Evolutionary conservation across 352 stramenopile genomes (phyloP).

Genomic region (Phytophthora brassicae): DNA sequence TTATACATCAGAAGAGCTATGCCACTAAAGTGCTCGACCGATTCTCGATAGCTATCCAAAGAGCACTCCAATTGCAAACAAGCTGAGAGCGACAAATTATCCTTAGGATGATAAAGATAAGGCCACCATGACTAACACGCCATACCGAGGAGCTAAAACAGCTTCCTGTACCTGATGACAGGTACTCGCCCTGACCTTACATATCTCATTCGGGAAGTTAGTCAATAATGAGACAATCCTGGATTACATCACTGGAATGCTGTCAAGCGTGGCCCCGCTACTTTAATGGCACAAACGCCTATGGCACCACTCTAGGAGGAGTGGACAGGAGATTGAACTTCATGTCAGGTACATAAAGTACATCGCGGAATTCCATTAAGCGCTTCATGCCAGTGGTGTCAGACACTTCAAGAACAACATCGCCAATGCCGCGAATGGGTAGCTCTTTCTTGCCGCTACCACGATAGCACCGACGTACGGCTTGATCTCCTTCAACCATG

Average conservation of each 20-base stretch:
- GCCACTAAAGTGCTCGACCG: not conserved
- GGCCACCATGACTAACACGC: not conserved
- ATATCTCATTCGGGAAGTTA: conserved; percentile 6
- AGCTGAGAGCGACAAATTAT: not conserved
- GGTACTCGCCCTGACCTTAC: conserved; percentile 1
- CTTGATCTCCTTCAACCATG: conserved; percentile 15
- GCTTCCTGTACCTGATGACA: conserved; percentile 9
- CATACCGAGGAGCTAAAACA: not conserved
- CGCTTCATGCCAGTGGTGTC: not conserved
- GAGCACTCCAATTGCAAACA: not conserved
- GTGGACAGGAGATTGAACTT: conserved; percentile 17
- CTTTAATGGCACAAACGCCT: not conserved
- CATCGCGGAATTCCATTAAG: not conserved
- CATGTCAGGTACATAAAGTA: conserved; percentile 5
- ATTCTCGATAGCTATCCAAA: not conserved
- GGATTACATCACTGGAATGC: not conserved
- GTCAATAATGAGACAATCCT: not conserved
- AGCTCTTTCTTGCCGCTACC: conserved; percentile 13
- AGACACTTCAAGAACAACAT: not conserved
- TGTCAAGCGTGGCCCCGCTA: not conserved
- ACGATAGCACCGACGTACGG: conserved; percentile 2
- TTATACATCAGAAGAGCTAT: conserved; percentile 13
- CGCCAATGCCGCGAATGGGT: conserved; percentile 9
- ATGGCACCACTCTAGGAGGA: too few species aligned
- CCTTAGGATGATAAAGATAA: not conserved